A percentile compares a stretch with the other conserved stretches of the same genome.
Conservation (phyloP, 2,329 filamentous ascomycete species). For the Thielaviopsis euricoi region DNA sequence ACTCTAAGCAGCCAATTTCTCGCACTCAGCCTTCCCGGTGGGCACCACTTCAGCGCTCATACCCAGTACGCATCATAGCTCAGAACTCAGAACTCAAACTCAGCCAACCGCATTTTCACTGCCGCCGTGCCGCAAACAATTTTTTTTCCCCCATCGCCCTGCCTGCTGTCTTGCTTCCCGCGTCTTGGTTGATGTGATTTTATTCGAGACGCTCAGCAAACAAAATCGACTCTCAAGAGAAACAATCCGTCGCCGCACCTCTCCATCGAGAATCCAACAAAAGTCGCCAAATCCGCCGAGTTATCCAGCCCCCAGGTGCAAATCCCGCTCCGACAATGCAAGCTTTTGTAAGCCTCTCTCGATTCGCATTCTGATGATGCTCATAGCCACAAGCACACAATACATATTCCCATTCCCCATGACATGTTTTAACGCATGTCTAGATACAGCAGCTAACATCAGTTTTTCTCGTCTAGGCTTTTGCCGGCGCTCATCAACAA, state of each 20-base stretch:
- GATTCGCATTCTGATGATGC: background rate
- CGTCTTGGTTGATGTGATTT: background rate
- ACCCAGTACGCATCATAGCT: background rate
- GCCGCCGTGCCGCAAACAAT: too few relatives aligned
- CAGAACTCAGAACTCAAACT: background rate
- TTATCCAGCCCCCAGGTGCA: background rate
- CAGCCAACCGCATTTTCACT: background rate
- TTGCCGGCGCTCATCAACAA: background rate
- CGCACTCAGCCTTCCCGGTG: too few relatives aligned
- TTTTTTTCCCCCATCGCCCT: background rate
- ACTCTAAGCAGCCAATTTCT: too few relatives aligned
- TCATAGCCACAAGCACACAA: too few relatives aligned
- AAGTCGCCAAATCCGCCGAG: background rate
- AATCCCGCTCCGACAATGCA: background rate
- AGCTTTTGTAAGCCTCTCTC: background rate
- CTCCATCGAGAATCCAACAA: too few relatives aligned
- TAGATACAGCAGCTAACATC: too few relatives aligned
- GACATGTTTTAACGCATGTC: too few relatives aligned
- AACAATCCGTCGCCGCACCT: too few relatives aligned
- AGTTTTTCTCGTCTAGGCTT: background rate
- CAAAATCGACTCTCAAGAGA: background rate
- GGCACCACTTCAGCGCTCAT: background rate
- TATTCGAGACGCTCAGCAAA: too few relatives aligned
- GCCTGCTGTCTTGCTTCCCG: background rate
- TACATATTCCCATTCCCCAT: too few relatives aligned